Conservation (phyloP, 768 basidiomycete genomes). For the Lentinus brumalis region DNA sequence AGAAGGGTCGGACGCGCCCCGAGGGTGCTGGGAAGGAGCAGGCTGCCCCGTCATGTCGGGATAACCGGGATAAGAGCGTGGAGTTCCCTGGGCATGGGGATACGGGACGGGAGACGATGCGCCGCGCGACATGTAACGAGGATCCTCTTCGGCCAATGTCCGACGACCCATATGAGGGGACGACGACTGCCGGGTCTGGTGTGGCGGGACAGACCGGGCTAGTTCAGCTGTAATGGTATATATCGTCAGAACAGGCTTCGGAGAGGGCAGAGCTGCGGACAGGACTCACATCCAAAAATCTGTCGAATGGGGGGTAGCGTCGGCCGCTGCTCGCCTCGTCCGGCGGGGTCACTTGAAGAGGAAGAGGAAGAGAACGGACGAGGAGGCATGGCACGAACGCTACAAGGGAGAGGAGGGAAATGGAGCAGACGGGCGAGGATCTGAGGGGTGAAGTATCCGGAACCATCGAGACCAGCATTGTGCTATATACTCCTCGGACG, state of each 20-base stretch:
- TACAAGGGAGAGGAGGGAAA: background rate
- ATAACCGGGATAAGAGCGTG: conserved; percentile 14
- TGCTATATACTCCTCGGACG: conserved; percentile 15
- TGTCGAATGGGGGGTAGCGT: conserved; percentile 74
- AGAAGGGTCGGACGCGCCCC: conserved; percentile 20
- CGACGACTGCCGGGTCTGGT: conserved; percentile 20
- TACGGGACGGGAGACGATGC: conserved; percentile 19
- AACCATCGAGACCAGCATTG: conserved; percentile 7
- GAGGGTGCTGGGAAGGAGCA: conserved; percentile 16
- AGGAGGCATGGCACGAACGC: conserved; percentile 26
- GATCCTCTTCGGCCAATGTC: conserved; percentile 26
- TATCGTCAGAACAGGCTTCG: background rate
- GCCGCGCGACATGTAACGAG: conserved; percentile 14
- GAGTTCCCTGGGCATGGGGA: conserved; percentile 12
- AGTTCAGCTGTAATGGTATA: conserved; percentile 23
- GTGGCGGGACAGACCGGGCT: conserved; percentile 27
- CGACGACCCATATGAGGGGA: conserved; percentile 29
- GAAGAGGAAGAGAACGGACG: conserved; percentile 23
- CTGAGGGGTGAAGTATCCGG: conserved; percentile 2
- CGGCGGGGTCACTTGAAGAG: conserved; percentile 20
- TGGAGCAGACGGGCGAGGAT: conserved; percentile 1
- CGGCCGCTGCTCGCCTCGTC: conserved; percentile 44
- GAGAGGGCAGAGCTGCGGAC: background rate
- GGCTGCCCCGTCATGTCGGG: conserved; percentile 13
- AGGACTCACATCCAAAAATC: conserved; percentile 58